Percentiles rank a stretch among this genome's conserved stretches.
Conservation (phyloP, 2,329 filamentous ascomycete genomes). For the Diaporthe vexans region DNA sequence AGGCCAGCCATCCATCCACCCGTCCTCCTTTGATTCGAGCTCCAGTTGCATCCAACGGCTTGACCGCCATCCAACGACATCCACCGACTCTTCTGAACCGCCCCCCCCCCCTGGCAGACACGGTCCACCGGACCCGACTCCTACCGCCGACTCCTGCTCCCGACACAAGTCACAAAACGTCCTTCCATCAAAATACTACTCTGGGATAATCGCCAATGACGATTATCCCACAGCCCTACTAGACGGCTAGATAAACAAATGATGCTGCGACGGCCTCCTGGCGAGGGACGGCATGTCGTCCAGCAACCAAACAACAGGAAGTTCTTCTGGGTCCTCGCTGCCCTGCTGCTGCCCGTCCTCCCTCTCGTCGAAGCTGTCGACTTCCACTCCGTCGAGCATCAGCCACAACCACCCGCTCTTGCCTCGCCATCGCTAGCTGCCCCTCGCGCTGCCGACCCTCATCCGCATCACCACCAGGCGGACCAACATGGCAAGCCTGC, state of each 20-base stretch:
- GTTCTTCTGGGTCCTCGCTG: slow-evolving; percentile 60
- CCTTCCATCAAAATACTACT: neutral
- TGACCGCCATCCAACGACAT: slow-evolving; percentile 9
- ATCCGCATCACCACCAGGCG: neutral
- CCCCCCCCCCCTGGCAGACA: neutral
- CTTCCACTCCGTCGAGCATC: slow-evolving; percentile 58
- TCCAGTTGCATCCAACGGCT: slow-evolving; percentile 10
- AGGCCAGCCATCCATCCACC: slow-evolving; percentile 3
- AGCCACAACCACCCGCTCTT: slow-evolving; percentile 44
- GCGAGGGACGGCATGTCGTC: slow-evolving; percentile 63
- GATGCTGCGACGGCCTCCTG: slow-evolving; percentile 71
- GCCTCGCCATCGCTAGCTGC: slow-evolving; percentile 35
- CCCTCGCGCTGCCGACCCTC: slow-evolving; percentile 10
- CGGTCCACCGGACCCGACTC: slow-evolving; percentile 9
- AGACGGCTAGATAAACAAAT: slow-evolving; percentile 48
- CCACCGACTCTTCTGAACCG: neutral
- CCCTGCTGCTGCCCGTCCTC: slow-evolving; percentile 63
- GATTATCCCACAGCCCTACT: slow-evolving; percentile 33
- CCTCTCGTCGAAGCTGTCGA: slow-evolving; percentile 63
- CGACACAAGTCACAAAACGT: neutral
- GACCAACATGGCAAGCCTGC: slow-evolving; percentile 22
- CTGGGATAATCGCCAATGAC: slow-evolving; percentile 40
- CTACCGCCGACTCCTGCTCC: slow-evolving; percentile 11
- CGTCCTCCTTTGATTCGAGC: slow-evolving; percentile 5
- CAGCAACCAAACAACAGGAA: slow-evolving; percentile 53